phyloP scores from a whole-genome alignment of 129 eudicot genomes.

The Logfia minima region DNA sequence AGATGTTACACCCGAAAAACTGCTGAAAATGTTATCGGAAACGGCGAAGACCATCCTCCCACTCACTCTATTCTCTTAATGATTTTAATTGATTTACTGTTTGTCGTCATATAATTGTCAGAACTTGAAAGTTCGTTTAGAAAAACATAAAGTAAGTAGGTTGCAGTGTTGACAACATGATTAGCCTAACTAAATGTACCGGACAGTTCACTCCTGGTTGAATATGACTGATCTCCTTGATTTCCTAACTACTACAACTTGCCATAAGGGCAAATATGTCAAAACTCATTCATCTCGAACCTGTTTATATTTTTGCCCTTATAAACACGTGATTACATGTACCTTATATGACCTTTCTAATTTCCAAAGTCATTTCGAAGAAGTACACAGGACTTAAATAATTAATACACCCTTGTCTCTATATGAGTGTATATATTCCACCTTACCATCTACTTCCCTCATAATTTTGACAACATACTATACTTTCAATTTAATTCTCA shows the following conservation, averaged over 20 bases:
- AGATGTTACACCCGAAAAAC: too few species aligned
- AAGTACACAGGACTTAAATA: not conserved
- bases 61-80: too few species aligned
- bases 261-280: constrained; percentile 16
- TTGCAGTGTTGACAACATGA: constrained; percentile 7
- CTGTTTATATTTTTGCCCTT: not conserved
- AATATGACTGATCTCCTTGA: not conserved
- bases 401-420: not conserved
- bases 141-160: not conserved
- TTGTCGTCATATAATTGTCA: too few species aligned
- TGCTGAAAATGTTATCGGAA: too few species aligned
- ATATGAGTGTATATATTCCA: constrained; percentile 14
- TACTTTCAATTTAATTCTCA: not conserved
- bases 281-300: not conserved
- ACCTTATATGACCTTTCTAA: constrained; percentile 13
- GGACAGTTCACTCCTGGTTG: constrained; percentile 15
- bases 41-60: too few species aligned
- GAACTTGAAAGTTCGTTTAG: too few species aligned
- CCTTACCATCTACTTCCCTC: constrained; percentile 12
- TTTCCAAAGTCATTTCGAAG: not conserved
- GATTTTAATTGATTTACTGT: too few species aligned
- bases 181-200: not conserved
- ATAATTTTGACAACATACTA: not conserved
- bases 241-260: constrained; percentile 4
- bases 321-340: constrained; percentile 31